Evolutionary conservation across 2,329 filamentous ascomycete species (phyloP).

Genomic region (Colletotrichum sp.): DNA sequence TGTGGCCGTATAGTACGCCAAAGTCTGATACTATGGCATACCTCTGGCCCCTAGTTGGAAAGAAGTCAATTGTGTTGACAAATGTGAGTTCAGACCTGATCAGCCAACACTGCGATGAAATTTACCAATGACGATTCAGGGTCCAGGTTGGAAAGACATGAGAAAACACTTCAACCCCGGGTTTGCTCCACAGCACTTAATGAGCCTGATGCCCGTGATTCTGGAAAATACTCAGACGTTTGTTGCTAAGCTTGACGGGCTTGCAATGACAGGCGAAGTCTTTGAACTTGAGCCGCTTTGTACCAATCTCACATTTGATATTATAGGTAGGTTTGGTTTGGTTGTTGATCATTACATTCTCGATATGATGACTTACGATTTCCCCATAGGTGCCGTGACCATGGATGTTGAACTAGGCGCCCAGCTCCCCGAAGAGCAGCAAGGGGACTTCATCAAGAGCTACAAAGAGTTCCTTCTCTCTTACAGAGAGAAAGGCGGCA

Average conservation of each 20-base stretch:
- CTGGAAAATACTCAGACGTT: conserved; percentile 37
- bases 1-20: conserved; percentile 33
- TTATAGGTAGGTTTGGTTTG: conserved; percentile 28
- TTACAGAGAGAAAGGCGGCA: conserved; percentile 25
- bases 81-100: neutral
- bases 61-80: conserved; percentile 22
- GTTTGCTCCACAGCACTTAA: conserved; percentile 42
- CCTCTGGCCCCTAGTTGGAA: conserved; percentile 27
- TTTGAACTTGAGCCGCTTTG: conserved; percentile 25
- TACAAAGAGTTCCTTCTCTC: conserved; percentile 29
- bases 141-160: conserved; percentile 23
- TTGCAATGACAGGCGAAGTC: conserved; percentile 4
- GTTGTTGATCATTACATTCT: no score
- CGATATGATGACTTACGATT: neutral
- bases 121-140: neutral
- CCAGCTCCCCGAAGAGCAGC: conserved; percentile 27
- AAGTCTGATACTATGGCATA: conserved; percentile 33
- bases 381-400: conserved; percentile 29
- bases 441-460: conserved; percentile 31
- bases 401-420: conserved; percentile 38
- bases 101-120: neutral
- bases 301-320: conserved; percentile 42
- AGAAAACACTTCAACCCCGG: conserved; percentile 42
- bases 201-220: conserved; percentile 38
- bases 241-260: conserved; percentile 19